These are phyloP conservation scores for Wickerhamomyces alni DNA, from an alignment of 805 yeast species.

Conservation along the genomic window DNA sequence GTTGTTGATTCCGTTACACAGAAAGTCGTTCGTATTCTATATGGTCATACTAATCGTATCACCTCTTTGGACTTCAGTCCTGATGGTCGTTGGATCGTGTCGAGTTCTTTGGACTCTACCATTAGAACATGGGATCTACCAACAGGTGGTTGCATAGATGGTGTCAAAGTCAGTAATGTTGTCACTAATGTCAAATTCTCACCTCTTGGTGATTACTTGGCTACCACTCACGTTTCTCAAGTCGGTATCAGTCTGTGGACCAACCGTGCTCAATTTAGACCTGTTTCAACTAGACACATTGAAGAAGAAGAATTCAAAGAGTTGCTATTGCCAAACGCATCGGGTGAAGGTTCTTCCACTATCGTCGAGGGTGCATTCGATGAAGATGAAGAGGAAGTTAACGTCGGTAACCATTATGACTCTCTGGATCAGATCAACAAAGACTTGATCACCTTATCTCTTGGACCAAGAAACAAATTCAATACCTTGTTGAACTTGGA, in stretches of 20 bases:
- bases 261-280: slow-evolving; percentile 75
- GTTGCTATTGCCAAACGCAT: slow-evolving; percentile 62
- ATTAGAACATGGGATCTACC: slow-evolving; percentile 97
- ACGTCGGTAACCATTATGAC: slow-evolving; percentile 33
- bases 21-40: slow-evolving; percentile 75
- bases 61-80: slow-evolving; percentile 88
- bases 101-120: slow-evolving; percentile 78
- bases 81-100: slow-evolving; percentile 91
- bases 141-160: slow-evolving; percentile 95
- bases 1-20: slow-evolving; percentile 79
- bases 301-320: slow-evolving; percentile 67
- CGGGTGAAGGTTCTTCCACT: slow-evolving; percentile 72
- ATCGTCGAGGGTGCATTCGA: slow-evolving; percentile 76
- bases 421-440: slow-evolving; percentile 59
- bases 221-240: slow-evolving; percentile 87
- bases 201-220: slow-evolving; percentile 83
- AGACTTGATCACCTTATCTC: slow-evolving; percentile 64
- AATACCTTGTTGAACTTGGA: slow-evolving; percentile 77
- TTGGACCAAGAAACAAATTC: slow-evolving; percentile 74
- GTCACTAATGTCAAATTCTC: slow-evolving; percentile 78
- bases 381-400: slow-evolving; percentile 28
- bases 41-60: slow-evolving; percentile 86
- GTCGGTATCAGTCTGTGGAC: slow-evolving; percentile 93
- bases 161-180: slow-evolving; percentile 70
- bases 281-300: slow-evolving; percentile 68